Conservation (phyloP, 208 protist species). For the Leishmania gerbilli region DNA sequence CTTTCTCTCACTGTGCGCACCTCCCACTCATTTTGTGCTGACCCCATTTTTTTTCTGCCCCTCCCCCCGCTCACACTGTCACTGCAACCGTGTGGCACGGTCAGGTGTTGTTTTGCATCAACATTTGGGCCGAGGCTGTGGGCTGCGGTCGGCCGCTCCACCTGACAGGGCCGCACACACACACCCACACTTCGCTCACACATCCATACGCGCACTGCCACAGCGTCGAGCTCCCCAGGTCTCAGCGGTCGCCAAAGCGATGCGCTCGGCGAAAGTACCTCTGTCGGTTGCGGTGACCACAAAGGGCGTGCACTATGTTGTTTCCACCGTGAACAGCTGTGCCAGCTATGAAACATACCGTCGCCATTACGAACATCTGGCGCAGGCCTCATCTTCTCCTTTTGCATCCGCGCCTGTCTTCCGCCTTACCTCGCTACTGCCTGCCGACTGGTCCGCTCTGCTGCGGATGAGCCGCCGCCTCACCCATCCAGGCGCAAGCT, state of each 20-base stretch:
- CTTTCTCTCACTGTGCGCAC: neutral
- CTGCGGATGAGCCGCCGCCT: constrained; percentile 52
- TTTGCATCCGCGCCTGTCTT: constrained; percentile 23
- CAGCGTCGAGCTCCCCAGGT: neutral
- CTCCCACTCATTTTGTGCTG: neutral
- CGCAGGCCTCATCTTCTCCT: neutral
- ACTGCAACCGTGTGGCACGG: neutral
- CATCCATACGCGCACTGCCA: neutral
- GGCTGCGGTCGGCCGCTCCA: neutral
- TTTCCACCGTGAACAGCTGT: constrained; percentile 43
- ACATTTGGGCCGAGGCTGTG: neutral
- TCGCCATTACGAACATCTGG: neutral
- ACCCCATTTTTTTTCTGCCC: neutral
- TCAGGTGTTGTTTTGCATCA: neutral
- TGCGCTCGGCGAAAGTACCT: constrained; percentile 56
- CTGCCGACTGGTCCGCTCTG: constrained; percentile 46
- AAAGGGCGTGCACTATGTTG: constrained; percentile 46
- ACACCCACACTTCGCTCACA: neutral
- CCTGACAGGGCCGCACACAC: neutral
- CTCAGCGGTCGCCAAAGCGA: constrained; percentile 1
- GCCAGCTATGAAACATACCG: constrained; percentile 42
- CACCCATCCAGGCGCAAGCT: constrained; percentile 37
- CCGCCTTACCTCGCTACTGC: constrained; percentile 50
- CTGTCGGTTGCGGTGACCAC: constrained; percentile 33
- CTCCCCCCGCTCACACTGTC: neutral